Conservation (phyloP, 1,284 basidiomycete genomes). For the Spongispora temasekensis region DNA sequence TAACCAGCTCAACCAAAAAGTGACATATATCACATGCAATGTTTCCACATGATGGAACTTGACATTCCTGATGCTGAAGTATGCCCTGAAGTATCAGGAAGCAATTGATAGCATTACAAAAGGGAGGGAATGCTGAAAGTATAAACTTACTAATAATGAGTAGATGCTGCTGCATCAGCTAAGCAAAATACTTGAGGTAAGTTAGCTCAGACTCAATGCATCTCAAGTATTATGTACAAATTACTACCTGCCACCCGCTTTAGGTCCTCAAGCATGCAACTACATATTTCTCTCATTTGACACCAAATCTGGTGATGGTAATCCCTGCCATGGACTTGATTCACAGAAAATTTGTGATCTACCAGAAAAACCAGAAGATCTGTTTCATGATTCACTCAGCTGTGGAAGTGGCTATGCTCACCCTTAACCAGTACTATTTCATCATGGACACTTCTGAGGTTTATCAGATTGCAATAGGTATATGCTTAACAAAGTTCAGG, state of each 20-base stretch:
- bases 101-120: constrained; percentile 1
- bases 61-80: not conserved
- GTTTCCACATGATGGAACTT: not conserved
- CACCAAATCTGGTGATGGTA: not conserved
- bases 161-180: not conserved
- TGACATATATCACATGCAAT: not conserved
- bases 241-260: not conserved
- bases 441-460: not conserved
- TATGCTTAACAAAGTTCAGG: not conserved
- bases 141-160: not conserved
- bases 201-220: not conserved
- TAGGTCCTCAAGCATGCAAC: not conserved
- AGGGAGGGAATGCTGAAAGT: not conserved
- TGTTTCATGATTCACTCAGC: not conserved
- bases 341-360: not conserved
- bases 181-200: not conserved
- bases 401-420: not conserved
- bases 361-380: not conserved
- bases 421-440: not conserved
- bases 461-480: not conserved
- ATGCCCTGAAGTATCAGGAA: not conserved
- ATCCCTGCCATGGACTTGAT: not conserved
- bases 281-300: not conserved
- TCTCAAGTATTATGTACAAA: not conserved
- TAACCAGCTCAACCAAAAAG: not conserved